phyloP scores from a whole-genome alignment of 2,329 filamentous ascomycete species.

The Colletotrichum sp. region DNA sequence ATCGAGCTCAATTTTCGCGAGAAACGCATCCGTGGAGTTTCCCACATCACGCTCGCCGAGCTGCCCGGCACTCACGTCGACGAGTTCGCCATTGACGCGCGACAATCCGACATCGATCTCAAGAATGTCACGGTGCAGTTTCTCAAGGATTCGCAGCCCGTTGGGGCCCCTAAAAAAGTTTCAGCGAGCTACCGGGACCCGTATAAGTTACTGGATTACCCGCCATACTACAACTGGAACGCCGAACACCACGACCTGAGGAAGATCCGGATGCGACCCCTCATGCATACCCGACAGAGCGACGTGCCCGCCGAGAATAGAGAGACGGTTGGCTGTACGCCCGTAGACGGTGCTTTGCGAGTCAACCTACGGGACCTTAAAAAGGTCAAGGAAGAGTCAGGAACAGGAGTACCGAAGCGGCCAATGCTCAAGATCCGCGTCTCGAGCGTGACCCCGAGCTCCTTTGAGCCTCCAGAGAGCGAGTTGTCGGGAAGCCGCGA shows the following conservation, averaged over 20 bases:
- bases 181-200: constrained; percentile 62
- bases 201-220: constrained; percentile 68
- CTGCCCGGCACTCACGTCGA: constrained; percentile 59
- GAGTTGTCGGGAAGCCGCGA: constrained; percentile 58
- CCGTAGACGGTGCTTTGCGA: constrained; percentile 58
- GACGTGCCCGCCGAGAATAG: constrained; percentile 62
- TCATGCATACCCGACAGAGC: constrained; percentile 54
- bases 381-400: constrained; percentile 17
- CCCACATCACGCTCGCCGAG: constrained; percentile 79
- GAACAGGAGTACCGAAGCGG: constrained; percentile 24
- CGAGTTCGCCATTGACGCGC: constrained; percentile 64
- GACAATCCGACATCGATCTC: constrained; percentile 64
- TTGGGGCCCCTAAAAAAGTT: constrained; percentile 38
- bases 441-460: constrained; percentile 35
- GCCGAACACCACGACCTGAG: constrained; percentile 78
- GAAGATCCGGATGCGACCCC: constrained; percentile 66
- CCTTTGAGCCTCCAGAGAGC: constrained; percentile 28
- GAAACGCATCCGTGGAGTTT: constrained; percentile 76
- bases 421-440: constrained; percentile 50
- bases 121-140: constrained; percentile 58
- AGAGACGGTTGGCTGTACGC: constrained; percentile 60
- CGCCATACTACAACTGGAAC: constrained; percentile 65
- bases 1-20: constrained; percentile 87
- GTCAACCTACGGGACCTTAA: constrained; percentile 41
- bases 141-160: constrained; percentile 26